phyloP scores from a whole-genome alignment of 441 rosid species.

The Aleurites moluccanus region DNA sequence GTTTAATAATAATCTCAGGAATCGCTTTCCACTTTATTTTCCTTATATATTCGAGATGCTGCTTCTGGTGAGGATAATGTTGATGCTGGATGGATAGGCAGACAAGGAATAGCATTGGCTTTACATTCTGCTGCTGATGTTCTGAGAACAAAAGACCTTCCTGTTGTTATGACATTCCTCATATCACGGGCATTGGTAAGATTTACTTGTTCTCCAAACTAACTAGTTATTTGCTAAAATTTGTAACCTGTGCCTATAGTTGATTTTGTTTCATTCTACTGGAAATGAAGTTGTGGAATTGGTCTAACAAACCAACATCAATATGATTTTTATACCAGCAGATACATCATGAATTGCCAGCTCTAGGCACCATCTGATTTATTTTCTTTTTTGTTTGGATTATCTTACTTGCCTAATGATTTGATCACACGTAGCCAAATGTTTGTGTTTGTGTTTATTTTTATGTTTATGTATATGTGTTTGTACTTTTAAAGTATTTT shows the following conservation, averaged over 20 bases:
- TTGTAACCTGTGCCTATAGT: background rate
- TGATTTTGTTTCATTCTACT: background rate
- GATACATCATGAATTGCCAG: too few relatives aligned
- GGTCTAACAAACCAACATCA: background rate
- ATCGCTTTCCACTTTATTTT: slow-evolving; percentile 89
- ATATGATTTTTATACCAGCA: background rate
- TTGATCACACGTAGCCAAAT: background rate
- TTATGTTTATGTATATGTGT: background rate
- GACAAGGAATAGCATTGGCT: slow-evolving; percentile 96
- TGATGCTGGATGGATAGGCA: slow-evolving; percentile 92
- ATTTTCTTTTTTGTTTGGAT: background rate
- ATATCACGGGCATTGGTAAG: slow-evolving; percentile 96
- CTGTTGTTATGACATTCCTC: slow-evolving; percentile 95
- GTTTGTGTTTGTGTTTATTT: background rate
- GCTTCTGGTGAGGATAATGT: slow-evolving; percentile 53
- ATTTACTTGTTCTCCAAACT: slow-evolving; percentile 25
- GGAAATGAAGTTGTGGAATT: slow-evolving; percentile 10
- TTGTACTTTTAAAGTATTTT: background rate
- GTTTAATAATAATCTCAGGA: slow-evolving; percentile 53
- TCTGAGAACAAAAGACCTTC: slow-evolving; percentile 93
- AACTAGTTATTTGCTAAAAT: background rate
- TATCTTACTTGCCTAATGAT: background rate
- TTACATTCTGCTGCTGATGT: slow-evolving; percentile 94
- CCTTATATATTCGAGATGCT: slow-evolving; percentile 80
- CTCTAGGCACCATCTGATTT: background rate